A percentile compares a stretch with the other conserved stretches of the same genome.
Conservation (phyloP, 352 stramenopile genomes). For the Pythium periplocum region DNA sequence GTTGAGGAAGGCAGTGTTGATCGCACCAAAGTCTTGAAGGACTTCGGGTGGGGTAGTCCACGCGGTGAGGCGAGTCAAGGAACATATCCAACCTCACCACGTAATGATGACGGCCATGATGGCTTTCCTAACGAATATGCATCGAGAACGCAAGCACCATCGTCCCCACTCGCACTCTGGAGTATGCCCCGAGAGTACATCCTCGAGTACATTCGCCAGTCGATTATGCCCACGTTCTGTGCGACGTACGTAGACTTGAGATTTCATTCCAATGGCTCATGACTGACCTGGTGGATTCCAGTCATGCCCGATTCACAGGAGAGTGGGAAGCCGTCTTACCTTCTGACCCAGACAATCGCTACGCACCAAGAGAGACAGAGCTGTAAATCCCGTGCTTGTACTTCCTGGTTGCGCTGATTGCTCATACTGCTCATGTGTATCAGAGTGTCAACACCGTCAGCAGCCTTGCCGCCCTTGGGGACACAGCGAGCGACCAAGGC, state of each 20-base stretch:
- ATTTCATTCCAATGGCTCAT: background rate
- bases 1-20: constrained; percentile 40
- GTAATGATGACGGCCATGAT: constrained; percentile 1
- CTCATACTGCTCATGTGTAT: no score
- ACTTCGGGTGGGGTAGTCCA: constrained; percentile 1
- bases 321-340: constrained; percentile 40
- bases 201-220: constrained; percentile 74
- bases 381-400: no score
- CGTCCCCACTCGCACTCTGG: constrained; percentile 48
- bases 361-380: constrained; percentile 3
- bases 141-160: background rate
- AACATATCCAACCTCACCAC: no score
- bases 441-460: no score
- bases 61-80: background rate
- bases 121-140: constrained; percentile 1
- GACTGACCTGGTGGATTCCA: constrained; percentile 9
- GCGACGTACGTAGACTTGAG: constrained; percentile 27
- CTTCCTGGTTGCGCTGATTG: no score
- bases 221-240: constrained; percentile 60
- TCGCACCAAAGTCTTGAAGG: constrained; percentile 45
- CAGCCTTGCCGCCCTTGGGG: no score
- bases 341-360: constrained; percentile 12
- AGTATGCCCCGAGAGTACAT: constrained; percentile 64
- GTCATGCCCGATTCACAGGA: constrained; percentile 22
- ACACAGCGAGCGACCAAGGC: no score